Evolutionary conservation across 805 yeast genomes (phyloP), one percentile per base, ranked within the genome.

Genomic region (Cyberlindnera saturnus): DNA sequence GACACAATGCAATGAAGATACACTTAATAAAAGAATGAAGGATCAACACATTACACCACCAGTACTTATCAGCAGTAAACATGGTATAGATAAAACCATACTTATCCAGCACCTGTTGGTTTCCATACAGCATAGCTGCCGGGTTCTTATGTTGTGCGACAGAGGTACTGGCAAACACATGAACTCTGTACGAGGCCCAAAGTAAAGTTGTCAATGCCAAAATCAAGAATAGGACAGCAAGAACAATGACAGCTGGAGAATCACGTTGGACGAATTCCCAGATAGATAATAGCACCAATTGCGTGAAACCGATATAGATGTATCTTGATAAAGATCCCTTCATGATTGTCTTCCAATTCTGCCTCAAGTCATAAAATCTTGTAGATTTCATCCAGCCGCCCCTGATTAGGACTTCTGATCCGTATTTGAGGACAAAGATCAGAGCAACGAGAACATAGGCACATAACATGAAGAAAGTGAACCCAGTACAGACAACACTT

Each of bases 21-120:
- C 82, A 78, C 64, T 86, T 88, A 45, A 83, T 56, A 33, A 85
- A 73, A 42, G 74, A 71, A 63, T 86, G 85, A 4, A 61, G 60
- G 34, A 88, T 56, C 39, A 82, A 61, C 2, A 85, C 81, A 15
- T 73, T 66, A 46, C 91, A 86, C 74, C 90, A 90, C 86, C 89
- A 90, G 66, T 86, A 89, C 56, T 73, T 79, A 20, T 70, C 70
- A 17, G 96, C 95, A 49, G 77, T 76, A 64, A 83, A 89, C 89
- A 87, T 88, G 14, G 95, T 85, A 66, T 89, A 90, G 56, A 89
- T 77, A 65, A 83, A 90, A 0, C 96, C 96, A 59, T 82, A 89
- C 59, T 83, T 83, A 67, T 81, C 77, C 59, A 89, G 73, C 30
- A 87, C 73, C 26, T 67, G 65, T 37, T 80, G 71, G 56, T 90